These are phyloP conservation scores for Fragaria ananassa DNA, from an alignment of 306 rosid species.

Conservation along the genomic window DNA sequence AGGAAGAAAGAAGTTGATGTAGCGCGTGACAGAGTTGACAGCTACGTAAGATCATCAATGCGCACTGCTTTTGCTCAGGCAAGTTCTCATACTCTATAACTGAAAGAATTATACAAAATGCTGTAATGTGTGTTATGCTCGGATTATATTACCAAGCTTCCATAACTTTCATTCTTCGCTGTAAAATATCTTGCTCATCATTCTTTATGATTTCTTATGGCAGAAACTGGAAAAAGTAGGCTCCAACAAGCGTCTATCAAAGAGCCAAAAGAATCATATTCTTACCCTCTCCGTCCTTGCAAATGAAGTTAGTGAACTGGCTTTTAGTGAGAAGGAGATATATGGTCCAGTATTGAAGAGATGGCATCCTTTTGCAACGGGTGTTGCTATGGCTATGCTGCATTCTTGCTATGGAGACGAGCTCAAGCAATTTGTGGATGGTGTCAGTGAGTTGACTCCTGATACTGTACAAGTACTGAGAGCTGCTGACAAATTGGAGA, in stretches of 20 bases:
- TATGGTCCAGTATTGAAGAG: constrained; percentile 78
- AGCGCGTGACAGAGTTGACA: constrained; percentile 53
- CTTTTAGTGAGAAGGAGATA: constrained; percentile 63
- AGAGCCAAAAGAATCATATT: constrained; percentile 51
- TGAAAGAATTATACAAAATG: background rate
- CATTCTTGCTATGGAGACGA: constrained; percentile 83
- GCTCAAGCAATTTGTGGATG: constrained; percentile 62
- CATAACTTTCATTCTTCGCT: background rate
- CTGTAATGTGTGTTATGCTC: background rate
- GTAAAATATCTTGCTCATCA: constrained; percentile 27
- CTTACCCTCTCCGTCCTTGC: constrained; percentile 69
- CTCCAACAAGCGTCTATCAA: constrained; percentile 44
- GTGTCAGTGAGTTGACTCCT: constrained; percentile 70
- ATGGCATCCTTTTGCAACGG: constrained; percentile 88
- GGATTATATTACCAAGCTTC: background rate
- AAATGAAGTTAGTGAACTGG: constrained; percentile 58
- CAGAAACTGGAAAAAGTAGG: constrained; percentile 71
- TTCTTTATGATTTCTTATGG: constrained; percentile 35
- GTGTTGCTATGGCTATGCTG: constrained; percentile 80
- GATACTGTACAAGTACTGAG: constrained; percentile 69
- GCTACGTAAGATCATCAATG: constrained; percentile 74
- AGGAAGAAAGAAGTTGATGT: constrained; percentile 49
- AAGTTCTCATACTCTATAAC: constrained; percentile 38
- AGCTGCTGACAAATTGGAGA: constrained; percentile 94
- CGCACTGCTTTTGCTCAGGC: constrained; percentile 73